These are phyloP conservation scores for Yamadazyma oceani DNA, from an alignment of 1,139 yeast genomes.

Conservation along the genomic window DNA sequence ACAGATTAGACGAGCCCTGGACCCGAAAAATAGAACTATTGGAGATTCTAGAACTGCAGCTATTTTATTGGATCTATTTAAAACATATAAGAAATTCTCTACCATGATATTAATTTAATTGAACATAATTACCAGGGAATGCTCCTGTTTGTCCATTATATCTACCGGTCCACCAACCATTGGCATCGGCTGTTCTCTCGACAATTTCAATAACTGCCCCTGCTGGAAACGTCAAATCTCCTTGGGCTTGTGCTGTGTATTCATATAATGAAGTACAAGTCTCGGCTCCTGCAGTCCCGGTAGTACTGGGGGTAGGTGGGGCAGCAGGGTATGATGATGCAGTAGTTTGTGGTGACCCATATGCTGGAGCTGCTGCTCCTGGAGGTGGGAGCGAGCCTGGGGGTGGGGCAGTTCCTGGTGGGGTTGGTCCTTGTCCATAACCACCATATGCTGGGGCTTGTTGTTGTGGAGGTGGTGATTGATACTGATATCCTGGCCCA, in stretches of 20 bases:
- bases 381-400: constrained; percentile 16
- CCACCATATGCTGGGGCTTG: constrained; percentile 8
- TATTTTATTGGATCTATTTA: neutral
- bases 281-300: constrained; percentile 35
- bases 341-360: constrained; percentile 18
- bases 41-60: neutral
- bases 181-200: constrained; percentile 76
- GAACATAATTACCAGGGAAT: constrained; percentile 96
- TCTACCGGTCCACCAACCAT: constrained; percentile 99
- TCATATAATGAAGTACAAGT: constrained; percentile 78
- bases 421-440: constrained; percentile 15
- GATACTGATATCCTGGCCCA: constrained; percentile 18
- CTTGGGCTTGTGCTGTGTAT: constrained; percentile 82
- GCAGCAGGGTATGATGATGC: constrained; percentile 15
- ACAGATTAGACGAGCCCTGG: no score
- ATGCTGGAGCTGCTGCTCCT: constrained; percentile 16
- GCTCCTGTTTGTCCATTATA: constrained; percentile 84
- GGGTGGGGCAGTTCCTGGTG: constrained; percentile 18
- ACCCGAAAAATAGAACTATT: no score
- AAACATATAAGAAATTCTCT: neutral
- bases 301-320: constrained; percentile 38
- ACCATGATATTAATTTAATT: constrained; percentile 40
- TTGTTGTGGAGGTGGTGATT: constrained; percentile 6
- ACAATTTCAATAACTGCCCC: constrained; percentile 85
- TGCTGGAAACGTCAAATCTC: constrained; percentile 83